Conservation (phyloP, 2,329 filamentous ascomycete species). For the Karstenula rhodostoma region DNA sequence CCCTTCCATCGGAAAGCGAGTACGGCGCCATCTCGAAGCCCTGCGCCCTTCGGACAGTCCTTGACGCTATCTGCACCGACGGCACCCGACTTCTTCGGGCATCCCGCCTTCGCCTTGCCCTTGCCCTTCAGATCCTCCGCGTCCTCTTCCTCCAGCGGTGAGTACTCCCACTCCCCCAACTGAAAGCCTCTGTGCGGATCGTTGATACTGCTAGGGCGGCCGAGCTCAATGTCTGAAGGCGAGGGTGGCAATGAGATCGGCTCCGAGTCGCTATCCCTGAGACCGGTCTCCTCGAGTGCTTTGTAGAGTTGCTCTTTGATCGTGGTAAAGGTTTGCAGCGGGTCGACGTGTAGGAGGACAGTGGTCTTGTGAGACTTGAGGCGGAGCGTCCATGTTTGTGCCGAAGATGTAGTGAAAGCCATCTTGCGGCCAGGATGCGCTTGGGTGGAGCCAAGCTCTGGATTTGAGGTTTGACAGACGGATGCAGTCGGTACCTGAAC, state of each 20-base stretch:
- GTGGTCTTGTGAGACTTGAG: constrained; percentile 58
- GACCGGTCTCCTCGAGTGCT: constrained; percentile 51
- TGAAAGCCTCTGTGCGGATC: constrained; percentile 53
- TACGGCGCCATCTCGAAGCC: constrained; percentile 45
- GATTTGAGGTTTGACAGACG: too few relatives aligned
- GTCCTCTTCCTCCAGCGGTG: constrained; percentile 34
- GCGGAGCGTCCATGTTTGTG: constrained; percentile 53
- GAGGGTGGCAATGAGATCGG: constrained; percentile 49
- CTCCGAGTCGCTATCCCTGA: constrained; percentile 40
- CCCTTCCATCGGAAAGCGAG: constrained; percentile 48
- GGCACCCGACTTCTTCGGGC: constrained; percentile 18
- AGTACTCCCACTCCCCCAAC: constrained; percentile 44
- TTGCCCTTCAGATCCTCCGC: constrained; percentile 45
- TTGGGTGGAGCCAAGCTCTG: background rate
- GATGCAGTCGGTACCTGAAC: background rate
- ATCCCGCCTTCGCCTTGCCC: constrained; percentile 49
- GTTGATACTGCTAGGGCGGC: constrained; percentile 50
- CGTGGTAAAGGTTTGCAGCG: constrained; percentile 49
- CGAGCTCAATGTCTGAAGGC: constrained; percentile 52
- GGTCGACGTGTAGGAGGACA: constrained; percentile 56
- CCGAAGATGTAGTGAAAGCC: constrained; percentile 29
- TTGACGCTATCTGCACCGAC: constrained; percentile 22
- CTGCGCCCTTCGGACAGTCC: constrained; percentile 47
- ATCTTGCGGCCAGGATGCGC: constrained; percentile 18
- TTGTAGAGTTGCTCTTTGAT: constrained; percentile 54